phyloP scores from a whole-genome alignment of 164 flowering plant genomes.

The Annona cherimola region DNA sequence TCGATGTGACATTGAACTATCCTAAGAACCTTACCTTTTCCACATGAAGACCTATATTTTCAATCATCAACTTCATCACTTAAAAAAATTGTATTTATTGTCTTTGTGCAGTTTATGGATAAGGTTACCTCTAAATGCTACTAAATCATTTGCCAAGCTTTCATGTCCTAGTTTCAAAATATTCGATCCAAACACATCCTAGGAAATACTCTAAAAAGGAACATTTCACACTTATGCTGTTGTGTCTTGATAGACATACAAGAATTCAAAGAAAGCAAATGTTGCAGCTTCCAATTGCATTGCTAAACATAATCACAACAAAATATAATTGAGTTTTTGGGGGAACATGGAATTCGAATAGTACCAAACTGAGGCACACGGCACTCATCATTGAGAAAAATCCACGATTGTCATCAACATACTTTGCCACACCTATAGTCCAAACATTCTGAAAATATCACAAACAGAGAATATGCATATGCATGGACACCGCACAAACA shows the following conservation, averaged over 20 bases:
- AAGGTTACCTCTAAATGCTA: too few relatives aligned
- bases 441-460: neutral
- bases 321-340: neutral
- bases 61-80: too few relatives aligned
- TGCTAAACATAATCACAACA: neutral
- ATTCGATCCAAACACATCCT: neutral
- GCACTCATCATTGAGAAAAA: slow-evolving; percentile 64
- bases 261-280: neutral
- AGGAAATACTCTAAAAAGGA: too few relatives aligned
- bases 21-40: too few relatives aligned
- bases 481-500: too few relatives aligned
- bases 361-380: slow-evolving; percentile 69
- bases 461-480: neutral
- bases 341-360: slow-evolving; percentile 8
- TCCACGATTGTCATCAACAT: slow-evolving; percentile 62
- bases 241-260: too few relatives aligned
- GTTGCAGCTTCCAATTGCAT: neutral
- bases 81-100: too few relatives aligned
- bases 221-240: neutral
- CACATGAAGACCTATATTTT: too few relatives aligned
- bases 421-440: slow-evolving; percentile 54
- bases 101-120: too few relatives aligned
- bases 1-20: too few relatives aligned
- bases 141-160: too few relatives aligned
- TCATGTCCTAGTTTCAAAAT: too few relatives aligned